These are phyloP conservation scores for Xylaria sp. DNA, from an alignment of 2,329 filamentous ascomycete genomes.

Conservation along the genomic window DNA sequence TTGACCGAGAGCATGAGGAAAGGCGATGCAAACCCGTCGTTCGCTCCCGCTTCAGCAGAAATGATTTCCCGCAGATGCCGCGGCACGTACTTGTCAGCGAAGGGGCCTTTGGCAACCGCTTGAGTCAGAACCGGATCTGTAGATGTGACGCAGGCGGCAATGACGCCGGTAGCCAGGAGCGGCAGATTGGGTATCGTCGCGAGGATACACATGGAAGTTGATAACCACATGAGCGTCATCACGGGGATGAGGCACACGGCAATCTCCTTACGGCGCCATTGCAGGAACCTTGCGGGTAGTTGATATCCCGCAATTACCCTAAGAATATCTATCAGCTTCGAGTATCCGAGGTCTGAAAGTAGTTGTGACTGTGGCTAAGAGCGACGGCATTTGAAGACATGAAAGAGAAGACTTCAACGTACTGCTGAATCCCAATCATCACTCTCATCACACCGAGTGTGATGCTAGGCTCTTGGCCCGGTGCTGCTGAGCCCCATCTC, in stretches of 20 bases:
- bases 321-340: constrained; percentile 3
- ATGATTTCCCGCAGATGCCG: constrained; percentile 65
- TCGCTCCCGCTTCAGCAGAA: constrained; percentile 65
- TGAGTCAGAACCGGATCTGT: constrained; percentile 69
- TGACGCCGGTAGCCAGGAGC: constrained; percentile 59
- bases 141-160: constrained; percentile 65
- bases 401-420: constrained; percentile 26
- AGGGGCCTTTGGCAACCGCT: constrained; percentile 66
- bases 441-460: constrained; percentile 60
- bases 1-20: constrained; percentile 65
- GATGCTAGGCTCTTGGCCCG: constrained; percentile 46
- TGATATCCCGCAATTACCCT: constrained; percentile 65
- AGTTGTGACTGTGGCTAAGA: neutral
- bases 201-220: constrained; percentile 61
- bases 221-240: constrained; percentile 68
- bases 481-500: constrained; percentile 46
- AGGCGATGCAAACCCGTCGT: constrained; percentile 67
- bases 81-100: constrained; percentile 66
- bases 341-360: neutral
- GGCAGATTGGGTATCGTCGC: constrained; percentile 60
- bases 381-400: too few relatives aligned
- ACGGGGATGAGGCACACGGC: constrained; percentile 61
- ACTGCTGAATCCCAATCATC: constrained; percentile 66
- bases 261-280: constrained; percentile 57
- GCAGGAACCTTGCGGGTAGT: constrained; percentile 61